These are phyloP conservation scores for Venturiaceae sp. DNA, from an alignment of 2,329 filamentous ascomycete species.

Conservation along the genomic window DNA sequence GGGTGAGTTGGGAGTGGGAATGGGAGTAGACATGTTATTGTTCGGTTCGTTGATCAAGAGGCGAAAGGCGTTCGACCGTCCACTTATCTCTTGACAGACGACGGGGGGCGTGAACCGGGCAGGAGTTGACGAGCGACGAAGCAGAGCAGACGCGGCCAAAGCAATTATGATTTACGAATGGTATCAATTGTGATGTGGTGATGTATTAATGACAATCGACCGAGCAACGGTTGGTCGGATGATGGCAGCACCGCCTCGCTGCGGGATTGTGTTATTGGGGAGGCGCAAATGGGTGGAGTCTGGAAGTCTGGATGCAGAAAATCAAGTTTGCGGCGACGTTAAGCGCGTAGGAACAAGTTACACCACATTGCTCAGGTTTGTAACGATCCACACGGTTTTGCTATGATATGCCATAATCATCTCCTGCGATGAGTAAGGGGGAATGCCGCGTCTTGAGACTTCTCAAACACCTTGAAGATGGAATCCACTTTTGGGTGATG, in stretches of 20 bases:
- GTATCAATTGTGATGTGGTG: background rate
- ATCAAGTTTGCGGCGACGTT: no score
- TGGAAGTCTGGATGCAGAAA: no score
- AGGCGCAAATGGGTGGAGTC: background rate
- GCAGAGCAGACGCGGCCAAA: background rate
- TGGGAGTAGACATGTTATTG: background rate
- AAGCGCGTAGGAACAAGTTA: no score
- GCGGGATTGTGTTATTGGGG: no score
- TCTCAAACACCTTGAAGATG: no score
- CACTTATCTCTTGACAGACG: no score
- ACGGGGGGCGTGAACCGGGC: no score
- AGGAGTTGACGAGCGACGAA: no score
- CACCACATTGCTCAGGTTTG: no score
- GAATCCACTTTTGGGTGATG: no score
- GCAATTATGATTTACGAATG: background rate
- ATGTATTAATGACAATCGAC: background rate
- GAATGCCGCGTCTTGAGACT: no score
- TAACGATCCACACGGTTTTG: background rate
- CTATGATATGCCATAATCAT: background rate
- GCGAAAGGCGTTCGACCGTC: background rate
- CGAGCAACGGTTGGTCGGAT: no score
- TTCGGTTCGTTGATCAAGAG: background rate
- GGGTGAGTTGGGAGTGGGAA: background rate
- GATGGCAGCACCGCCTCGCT: background rate
- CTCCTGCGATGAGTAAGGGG: background rate